Evolutionary conservation across 2,329 filamentous ascomycete genomes (phyloP).

Genomic region (Metarhizium robertsii): DNA sequence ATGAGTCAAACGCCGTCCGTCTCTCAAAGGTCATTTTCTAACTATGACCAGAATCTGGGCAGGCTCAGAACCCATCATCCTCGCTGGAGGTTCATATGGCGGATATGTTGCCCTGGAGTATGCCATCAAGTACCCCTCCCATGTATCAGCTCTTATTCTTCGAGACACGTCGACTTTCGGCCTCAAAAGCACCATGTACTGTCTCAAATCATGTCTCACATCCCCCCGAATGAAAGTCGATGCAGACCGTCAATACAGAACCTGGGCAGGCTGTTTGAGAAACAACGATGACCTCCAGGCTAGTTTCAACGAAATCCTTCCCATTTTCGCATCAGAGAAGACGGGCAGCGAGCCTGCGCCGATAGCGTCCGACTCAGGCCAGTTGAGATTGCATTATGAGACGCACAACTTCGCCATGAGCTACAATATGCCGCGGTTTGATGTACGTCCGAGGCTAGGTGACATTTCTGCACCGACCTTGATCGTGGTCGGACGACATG

Average conservation of each 20-base stretch:
- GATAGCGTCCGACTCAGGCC: not conserved
- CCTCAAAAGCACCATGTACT: constrained; percentile 5
- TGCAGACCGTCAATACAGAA: constrained; percentile 10
- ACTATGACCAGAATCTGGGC: constrained; percentile 10
- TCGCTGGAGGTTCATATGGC: constrained; percentile 16
- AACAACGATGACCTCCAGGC: constrained; percentile 11
- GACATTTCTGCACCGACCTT: constrained; percentile 13
- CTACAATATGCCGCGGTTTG: constrained; percentile 12
- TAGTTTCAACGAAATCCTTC: constrained; percentile 9
- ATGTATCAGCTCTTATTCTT: constrained; percentile 13
- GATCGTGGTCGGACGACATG: constrained; percentile 13
- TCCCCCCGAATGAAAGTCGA: constrained; percentile 10
- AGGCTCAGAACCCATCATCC: constrained; percentile 11
- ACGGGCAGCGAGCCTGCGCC: not conserved
- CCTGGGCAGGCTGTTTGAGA: constrained; percentile 11
- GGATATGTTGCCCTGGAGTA: constrained; percentile 14
- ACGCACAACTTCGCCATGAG: constrained; percentile 15
- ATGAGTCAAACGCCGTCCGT: not conserved
- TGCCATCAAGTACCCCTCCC: constrained; percentile 11
- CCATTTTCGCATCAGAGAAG: constrained; percentile 10
- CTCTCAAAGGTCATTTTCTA: not conserved
- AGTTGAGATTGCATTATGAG: constrained; percentile 10
- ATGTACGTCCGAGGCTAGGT: constrained; percentile 10
- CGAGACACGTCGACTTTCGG: constrained; percentile 14
- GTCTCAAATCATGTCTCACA: constrained; percentile 8